Evolutionary conservation across 306 rosid species (phyloP).

Genomic region (Nissolia schottii): DNA sequence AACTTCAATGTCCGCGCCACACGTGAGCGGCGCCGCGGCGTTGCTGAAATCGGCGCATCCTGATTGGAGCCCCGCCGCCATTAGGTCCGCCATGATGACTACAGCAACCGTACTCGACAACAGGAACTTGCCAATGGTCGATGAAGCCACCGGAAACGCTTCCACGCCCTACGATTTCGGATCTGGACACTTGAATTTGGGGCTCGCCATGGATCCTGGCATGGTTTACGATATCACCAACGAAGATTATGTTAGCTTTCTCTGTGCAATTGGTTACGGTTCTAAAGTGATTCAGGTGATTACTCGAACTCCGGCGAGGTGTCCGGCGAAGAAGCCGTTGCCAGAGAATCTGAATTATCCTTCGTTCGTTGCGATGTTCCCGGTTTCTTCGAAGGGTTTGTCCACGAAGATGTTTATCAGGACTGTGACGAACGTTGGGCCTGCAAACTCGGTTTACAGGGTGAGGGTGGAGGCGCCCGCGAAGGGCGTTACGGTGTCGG

Average conservation of each 20-base stretch:
- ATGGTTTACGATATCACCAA: slow-evolving; percentile 61
- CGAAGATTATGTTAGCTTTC: slow-evolving; percentile 56
- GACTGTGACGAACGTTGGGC: slow-evolving; percentile 72
- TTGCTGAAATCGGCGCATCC: slow-evolving; percentile 82
- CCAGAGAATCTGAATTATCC: slow-evolving; percentile 87
- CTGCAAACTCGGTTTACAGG: slow-evolving; percentile 43
- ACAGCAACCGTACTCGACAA: slow-evolving; percentile 56
- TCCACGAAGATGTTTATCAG: slow-evolving; percentile 51
- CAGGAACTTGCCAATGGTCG: slow-evolving; percentile 48
- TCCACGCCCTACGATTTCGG: slow-evolving; percentile 77
- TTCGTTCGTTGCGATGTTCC: slow-evolving; percentile 54
- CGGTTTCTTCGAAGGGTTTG: slow-evolving; percentile 32
- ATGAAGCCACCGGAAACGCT: slow-evolving; percentile 62
- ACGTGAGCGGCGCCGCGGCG: slow-evolving; percentile 87
- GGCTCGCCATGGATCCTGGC: slow-evolving; percentile 81
- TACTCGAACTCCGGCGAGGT: slow-evolving; percentile 42
- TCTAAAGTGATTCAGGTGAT: slow-evolving; percentile 70
- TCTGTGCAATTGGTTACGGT: slow-evolving; percentile 59
- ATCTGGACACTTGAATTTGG: slow-evolving; percentile 70
- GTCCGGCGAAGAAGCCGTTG: slow-evolving; percentile 49
- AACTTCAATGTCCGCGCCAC: slow-evolving; percentile 95
- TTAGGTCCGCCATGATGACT: slow-evolving; percentile 91
- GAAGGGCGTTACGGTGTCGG: slow-evolving; percentile 58
- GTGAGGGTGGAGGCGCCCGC: slow-evolving; percentile 48
- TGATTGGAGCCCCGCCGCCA: slow-evolving; percentile 85